phyloP scores from a whole-genome alignment of 495 filamentous ascomycete genomes.

The Daldinia caldariorum region DNA sequence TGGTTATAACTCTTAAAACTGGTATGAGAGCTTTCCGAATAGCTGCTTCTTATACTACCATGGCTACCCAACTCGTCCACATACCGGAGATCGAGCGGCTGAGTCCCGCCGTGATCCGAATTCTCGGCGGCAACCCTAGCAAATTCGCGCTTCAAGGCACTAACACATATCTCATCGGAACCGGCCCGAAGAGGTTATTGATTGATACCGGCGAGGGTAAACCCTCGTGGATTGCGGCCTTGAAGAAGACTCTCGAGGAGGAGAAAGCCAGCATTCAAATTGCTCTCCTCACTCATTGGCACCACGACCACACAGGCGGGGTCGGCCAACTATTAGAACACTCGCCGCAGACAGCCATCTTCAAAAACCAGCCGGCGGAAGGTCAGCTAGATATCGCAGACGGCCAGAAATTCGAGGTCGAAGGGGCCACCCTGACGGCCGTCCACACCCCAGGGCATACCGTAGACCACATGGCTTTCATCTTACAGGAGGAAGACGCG shows the following conservation, averaged over 20 bases:
- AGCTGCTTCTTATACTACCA: conserved; percentile 38
- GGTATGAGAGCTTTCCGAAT: conserved; percentile 41
- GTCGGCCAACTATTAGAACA: conserved; percentile 70
- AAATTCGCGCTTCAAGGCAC: conserved; percentile 74
- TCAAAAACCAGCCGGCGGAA: conserved; percentile 62
- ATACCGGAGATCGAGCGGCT: conserved; percentile 74
- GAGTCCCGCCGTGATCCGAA: conserved; percentile 72
- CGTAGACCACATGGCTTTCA: conserved; percentile 80
- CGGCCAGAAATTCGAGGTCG: conserved; percentile 75
- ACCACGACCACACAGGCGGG: conserved; percentile 84
- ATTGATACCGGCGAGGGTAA: conserved; percentile 83
- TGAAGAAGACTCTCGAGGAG: conserved; percentile 69
- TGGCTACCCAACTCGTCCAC: conserved; percentile 52
- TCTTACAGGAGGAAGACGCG: conserved; percentile 79
- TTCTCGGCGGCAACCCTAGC: conserved; percentile 83
- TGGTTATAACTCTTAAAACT: background rate
- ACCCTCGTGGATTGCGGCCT: conserved; percentile 65
- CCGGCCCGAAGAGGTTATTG: conserved; percentile 70
- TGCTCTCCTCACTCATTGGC: conserved; percentile 88
- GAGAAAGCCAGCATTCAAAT: conserved; percentile 72
- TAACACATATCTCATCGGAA: conserved; percentile 88
- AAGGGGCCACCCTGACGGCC: conserved; percentile 80
- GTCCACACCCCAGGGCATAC: conserved; percentile 88
- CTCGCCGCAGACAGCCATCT: conserved; percentile 66
- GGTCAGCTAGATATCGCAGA: conserved; percentile 68